These are phyloP conservation scores for Suhomyces bolitotheri DNA, from an alignment of 1,139 yeast genomes.

Conservation along the genomic window DNA sequence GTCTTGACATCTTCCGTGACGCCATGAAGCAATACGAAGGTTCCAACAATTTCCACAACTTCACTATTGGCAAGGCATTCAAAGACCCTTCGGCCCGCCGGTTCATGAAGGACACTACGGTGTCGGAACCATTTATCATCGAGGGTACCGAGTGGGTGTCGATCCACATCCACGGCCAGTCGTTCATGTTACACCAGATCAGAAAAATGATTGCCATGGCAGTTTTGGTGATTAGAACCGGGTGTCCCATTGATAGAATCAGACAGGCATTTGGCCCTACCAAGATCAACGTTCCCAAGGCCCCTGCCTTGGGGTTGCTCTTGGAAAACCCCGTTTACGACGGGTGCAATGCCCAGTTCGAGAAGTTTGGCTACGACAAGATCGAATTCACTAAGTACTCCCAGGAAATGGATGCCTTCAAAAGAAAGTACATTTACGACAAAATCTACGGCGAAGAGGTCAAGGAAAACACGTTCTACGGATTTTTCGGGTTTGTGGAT, in stretches of 20 bases:
- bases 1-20: constrained; percentile 61
- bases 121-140: constrained; percentile 89
- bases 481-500: constrained; percentile 87
- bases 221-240: constrained; percentile 77
- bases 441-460: constrained; percentile 89
- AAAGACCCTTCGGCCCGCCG: constrained; percentile 84
- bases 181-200: constrained; percentile 97
- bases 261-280: constrained; percentile 73
- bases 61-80: constrained; percentile 84
- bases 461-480: constrained; percentile 82
- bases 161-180: constrained; percentile 95
- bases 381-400: constrained; percentile 69
- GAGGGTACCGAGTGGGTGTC: constrained; percentile 96
- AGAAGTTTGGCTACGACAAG: constrained; percentile 76
- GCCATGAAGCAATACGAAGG: constrained; percentile 79
- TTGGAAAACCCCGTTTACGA: constrained; percentile 92
- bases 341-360: constrained; percentile 71
- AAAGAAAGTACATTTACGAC: constrained; percentile 85
- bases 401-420: constrained; percentile 78
- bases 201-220: constrained; percentile 99
- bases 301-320: constrained; percentile 91
- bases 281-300: constrained; percentile 90
- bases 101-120: constrained; percentile 74
- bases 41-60: constrained; percentile 92
- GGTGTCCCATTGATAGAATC: constrained; percentile 77